Conservation (phyloP, 2,329 filamentous ascomycete genomes). For the Aureobasidium zeae region DNA sequence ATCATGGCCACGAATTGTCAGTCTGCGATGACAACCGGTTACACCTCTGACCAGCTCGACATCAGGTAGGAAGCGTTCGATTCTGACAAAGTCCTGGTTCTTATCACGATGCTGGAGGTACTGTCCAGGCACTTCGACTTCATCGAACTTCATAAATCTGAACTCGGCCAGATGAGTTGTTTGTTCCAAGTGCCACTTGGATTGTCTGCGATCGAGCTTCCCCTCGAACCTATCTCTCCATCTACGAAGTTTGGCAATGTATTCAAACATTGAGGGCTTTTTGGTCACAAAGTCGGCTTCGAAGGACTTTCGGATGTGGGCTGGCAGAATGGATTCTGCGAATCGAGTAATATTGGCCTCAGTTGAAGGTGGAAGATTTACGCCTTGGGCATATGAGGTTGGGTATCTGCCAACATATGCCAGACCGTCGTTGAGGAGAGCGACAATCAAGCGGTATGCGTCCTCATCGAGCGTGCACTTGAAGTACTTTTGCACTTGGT, state of each 20-base stretch:
- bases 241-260: constrained; percentile 89
- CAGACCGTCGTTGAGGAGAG: constrained; percentile 86
- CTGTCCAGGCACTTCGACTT: constrained; percentile 94
- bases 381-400: constrained; percentile 75
- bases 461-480: constrained; percentile 98
- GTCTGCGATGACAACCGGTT: constrained; percentile 79
- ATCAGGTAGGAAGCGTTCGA: constrained; percentile 91
- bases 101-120: constrained; percentile 97
- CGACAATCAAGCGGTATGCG: constrained; percentile 94
- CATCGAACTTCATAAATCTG: constrained; percentile 94
- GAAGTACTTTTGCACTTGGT: constrained; percentile 98
- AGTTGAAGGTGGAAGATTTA: constrained; percentile 80
- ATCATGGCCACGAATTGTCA: constrained; percentile 96
- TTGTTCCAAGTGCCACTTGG: constrained; percentile 65
- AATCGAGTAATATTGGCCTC: constrained; percentile 96
- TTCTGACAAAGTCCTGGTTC: constrained; percentile 96
- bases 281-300: constrained; percentile 93
- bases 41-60: constrained; percentile 88
- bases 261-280: constrained; percentile 96
- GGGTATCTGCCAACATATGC: constrained; percentile 87
- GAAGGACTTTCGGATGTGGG: constrained; percentile 91
- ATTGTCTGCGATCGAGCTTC: constrained; percentile 77
- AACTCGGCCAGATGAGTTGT: constrained; percentile 93
- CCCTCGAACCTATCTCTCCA: constrained; percentile 99
- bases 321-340: constrained; percentile 87